Evolutionary conservation across 495 filamentous ascomycete genomes (phyloP).

Genomic region (Durotheca rogersii): DNA sequence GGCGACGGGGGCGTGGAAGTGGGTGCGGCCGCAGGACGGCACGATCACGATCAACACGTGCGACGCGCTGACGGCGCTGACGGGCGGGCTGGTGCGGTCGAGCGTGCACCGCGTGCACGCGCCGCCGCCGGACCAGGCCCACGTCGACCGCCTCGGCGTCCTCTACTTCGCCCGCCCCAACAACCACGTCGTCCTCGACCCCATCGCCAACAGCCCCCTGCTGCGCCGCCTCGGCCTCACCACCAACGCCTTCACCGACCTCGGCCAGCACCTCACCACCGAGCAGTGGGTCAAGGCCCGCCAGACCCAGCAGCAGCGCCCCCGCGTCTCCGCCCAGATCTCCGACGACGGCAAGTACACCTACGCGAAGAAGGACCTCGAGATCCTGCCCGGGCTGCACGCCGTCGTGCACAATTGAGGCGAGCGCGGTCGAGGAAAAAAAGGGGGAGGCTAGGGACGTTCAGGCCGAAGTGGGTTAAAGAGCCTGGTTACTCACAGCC

Average conservation of each 20-base stretch:
- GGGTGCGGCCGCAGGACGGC: constrained; percentile 50
- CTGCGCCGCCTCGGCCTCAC: constrained; percentile 45
- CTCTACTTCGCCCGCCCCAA: constrained; percentile 49
- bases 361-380: constrained; percentile 45
- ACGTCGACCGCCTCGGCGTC: constrained; percentile 53
- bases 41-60: constrained; percentile 56
- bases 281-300: constrained; percentile 41
- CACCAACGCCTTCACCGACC: constrained; percentile 34
- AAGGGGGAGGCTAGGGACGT: no score
- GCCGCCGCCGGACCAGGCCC: constrained; percentile 51
- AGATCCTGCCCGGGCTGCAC: constrained; percentile 50
- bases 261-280: constrained; percentile 37
- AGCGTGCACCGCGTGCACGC: constrained; percentile 55
- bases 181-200: constrained; percentile 48
- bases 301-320: constrained; percentile 46
- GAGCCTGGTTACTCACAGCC: no score
- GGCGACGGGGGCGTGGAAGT: constrained; percentile 50
- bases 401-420: constrained; percentile 48
- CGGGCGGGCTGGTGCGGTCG: constrained; percentile 51
- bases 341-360: constrained; percentile 34
- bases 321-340: constrained; percentile 44
- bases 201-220: constrained; percentile 46
- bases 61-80: constrained; percentile 51
- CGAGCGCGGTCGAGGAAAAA: no score
- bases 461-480: no score